Evolutionary conservation across 1,284 basidiomycete species (phyloP).

Genomic region (Rhodotorula sp.): DNA sequence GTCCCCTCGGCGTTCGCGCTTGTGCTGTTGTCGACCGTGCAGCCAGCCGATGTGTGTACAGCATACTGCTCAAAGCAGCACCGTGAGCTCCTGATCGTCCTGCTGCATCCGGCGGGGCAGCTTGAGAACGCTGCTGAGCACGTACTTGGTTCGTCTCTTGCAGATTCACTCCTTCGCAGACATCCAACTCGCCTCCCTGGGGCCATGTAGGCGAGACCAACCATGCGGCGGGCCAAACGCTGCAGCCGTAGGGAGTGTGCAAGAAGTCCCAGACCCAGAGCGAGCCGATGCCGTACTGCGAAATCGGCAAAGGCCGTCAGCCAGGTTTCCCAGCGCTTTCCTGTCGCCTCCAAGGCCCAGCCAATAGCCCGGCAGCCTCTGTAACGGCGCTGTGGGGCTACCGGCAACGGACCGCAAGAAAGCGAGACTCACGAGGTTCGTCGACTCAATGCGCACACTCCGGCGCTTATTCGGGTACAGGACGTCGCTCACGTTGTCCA

Average conservation of each 20-base stretch:
- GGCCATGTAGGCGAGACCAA: conserved; percentile 23
- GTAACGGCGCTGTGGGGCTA: too few relatives aligned
- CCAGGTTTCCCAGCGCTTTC: not conserved
- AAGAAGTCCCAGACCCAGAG: conserved; percentile 27
- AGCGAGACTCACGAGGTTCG: not conserved
- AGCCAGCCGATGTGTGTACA: conserved; percentile 51
- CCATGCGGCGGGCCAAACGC: conserved; percentile 30
- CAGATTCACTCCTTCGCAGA: conserved; percentile 68
- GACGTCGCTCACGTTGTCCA: conserved; percentile 26
- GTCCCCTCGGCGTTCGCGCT: conserved; percentile 41
- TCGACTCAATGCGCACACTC: conserved; percentile 19
- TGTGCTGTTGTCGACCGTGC: conserved; percentile 36
- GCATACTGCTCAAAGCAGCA: conserved; percentile 56
- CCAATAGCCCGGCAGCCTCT: too few relatives aligned
- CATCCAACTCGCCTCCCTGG: conserved; percentile 73
- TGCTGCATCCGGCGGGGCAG: too few relatives aligned
- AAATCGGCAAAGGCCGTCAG: not conserved
- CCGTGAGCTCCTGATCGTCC: too few relatives aligned
- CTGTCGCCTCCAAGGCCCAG: too few relatives aligned
- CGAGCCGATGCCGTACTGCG: conserved; percentile 31
- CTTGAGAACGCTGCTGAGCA: not conserved
- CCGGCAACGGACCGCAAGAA: not conserved
- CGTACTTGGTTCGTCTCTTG: conserved; percentile 2
- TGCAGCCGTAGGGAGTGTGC: conserved; percentile 33
- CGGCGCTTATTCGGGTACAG: conserved; percentile 32